Evolutionary conservation across 768 basidiomycete species (phyloP).

Genomic region (Leccinum disarticulatum): DNA sequence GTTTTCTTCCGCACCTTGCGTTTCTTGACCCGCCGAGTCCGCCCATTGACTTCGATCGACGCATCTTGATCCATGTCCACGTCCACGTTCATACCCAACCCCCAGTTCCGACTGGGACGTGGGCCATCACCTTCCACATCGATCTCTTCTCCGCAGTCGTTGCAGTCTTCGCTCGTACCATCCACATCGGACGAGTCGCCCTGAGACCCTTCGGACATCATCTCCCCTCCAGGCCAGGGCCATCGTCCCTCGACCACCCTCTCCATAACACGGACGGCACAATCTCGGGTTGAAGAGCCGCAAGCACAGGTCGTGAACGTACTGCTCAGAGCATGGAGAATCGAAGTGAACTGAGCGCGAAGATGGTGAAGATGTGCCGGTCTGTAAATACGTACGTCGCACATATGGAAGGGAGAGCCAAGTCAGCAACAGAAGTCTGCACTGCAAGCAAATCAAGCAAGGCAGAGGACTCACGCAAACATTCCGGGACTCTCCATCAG

Average conservation of each 20-base stretch:
- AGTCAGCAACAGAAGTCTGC: slow-evolving; percentile 12
- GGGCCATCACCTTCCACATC: slow-evolving; percentile 28
- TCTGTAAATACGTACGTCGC: slow-evolving; percentile 27
- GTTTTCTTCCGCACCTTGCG: slow-evolving; percentile 24
- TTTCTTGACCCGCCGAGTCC: slow-evolving; percentile 16
- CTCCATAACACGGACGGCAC: slow-evolving; percentile 63
- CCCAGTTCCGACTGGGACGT: slow-evolving; percentile 11
- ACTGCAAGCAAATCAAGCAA: not conserved
- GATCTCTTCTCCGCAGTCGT: slow-evolving; percentile 17
- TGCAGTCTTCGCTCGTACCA: slow-evolving; percentile 15
- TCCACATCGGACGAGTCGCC: slow-evolving; percentile 17
- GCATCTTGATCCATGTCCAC: slow-evolving; percentile 25
- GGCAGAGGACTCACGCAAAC: slow-evolving; percentile 51
- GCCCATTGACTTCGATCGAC: slow-evolving; percentile 5
- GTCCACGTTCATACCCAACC: slow-evolving; percentile 26
- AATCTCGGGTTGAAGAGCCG: slow-evolving; percentile 59
- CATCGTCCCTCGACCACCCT: slow-evolving; percentile 51
- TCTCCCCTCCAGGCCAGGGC: slow-evolving; percentile 33
- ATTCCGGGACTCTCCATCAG: slow-evolving; percentile 56
- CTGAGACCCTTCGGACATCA: slow-evolving; percentile 23
- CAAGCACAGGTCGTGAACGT: slow-evolving; percentile 79
- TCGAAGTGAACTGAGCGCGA: slow-evolving; percentile 64
- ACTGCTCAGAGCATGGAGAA: slow-evolving; percentile 66
- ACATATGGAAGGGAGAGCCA: not conserved
- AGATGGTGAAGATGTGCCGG: slow-evolving; percentile 51